Conservation (phyloP, 805 yeast genomes). For the Wickerhamiella occidentalis region DNA sequence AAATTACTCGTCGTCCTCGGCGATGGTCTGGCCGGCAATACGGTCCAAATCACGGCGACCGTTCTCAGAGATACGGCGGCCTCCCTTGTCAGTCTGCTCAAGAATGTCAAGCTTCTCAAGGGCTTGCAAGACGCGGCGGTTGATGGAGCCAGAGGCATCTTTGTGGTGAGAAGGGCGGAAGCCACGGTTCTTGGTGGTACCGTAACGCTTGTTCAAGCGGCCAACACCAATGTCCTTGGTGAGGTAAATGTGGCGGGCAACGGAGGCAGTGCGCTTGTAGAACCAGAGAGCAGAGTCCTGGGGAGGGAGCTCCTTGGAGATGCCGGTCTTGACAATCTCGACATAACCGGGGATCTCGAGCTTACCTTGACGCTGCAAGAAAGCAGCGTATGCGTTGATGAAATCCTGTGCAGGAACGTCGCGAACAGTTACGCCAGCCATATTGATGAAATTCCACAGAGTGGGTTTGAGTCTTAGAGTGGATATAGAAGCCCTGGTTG, state of each 20-base stretch:
- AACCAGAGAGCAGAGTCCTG: constrained; percentile 99
- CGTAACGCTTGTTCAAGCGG: constrained; percentile 97
- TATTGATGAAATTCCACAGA: constrained; percentile 14
- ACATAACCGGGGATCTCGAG: constrained; percentile 99
- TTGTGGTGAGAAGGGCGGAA: constrained; percentile 96
- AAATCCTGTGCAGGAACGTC: constrained; percentile 99
- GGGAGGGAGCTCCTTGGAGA: constrained; percentile 98
- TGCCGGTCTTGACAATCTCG: constrained; percentile 97
- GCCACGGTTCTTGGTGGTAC: constrained; percentile 99
- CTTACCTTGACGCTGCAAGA: constrained; percentile 99
- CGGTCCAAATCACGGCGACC: constrained; percentile 99
- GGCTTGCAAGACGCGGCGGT: constrained; percentile 97
- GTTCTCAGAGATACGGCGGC: constrained; percentile 97
- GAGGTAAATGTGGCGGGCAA: constrained; percentile 99
- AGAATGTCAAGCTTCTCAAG: constrained; percentile 96
- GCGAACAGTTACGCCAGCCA: constrained; percentile 39
- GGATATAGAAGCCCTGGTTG: background rate
- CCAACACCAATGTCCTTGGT: constrained; percentile 99
- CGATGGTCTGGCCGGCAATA: constrained; percentile 97
- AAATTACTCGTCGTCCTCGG: constrained; percentile 43
- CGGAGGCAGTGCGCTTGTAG: constrained; percentile 99
- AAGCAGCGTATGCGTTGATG: constrained; percentile 98
- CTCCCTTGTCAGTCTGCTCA: constrained; percentile 84
- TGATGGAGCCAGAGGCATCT: constrained; percentile 97
- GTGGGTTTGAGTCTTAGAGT: constrained; percentile 7